These are phyloP conservation scores for Diplocarpon mali DNA, from an alignment of 2,329 filamentous ascomycete genomes.

Conservation along the genomic window DNA sequence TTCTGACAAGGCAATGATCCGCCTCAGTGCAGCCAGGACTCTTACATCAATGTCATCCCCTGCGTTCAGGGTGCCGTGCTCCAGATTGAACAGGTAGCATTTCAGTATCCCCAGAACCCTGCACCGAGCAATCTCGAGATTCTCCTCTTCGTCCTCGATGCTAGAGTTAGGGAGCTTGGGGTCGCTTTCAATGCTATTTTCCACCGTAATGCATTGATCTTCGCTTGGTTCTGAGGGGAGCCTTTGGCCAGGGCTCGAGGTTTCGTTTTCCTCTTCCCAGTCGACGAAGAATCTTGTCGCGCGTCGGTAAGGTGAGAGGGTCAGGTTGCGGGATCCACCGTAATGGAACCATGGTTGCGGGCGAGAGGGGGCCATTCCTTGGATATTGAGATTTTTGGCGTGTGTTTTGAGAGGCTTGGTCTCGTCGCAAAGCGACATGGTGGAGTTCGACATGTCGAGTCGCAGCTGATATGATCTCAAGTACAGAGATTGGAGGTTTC, in stretches of 20 bases:
- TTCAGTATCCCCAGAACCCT: background rate
- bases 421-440: too few species aligned
- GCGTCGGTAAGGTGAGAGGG: background rate
- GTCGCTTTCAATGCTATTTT: background rate
- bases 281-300: background rate
- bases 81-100: background rate
- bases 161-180: background rate
- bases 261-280: background rate
- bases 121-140: background rate
- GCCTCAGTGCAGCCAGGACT: background rate
- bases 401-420: too few species aligned
- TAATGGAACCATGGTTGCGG: background rate
- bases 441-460: too few species aligned
- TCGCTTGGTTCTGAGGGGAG: background rate
- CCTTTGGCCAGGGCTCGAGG: background rate
- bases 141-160: background rate
- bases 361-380: too few species aligned
- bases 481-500: too few species aligned
- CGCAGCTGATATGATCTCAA: too few species aligned
- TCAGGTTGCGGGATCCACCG: background rate
- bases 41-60: background rate
- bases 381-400: too few species aligned
- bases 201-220: background rate
- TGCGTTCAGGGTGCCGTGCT: background rate
- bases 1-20: background rate